These are phyloP conservation scores for Hypoxylon sp. DNA, from an alignment of 2,329 filamentous ascomycete species.

Conservation along the genomic window DNA sequence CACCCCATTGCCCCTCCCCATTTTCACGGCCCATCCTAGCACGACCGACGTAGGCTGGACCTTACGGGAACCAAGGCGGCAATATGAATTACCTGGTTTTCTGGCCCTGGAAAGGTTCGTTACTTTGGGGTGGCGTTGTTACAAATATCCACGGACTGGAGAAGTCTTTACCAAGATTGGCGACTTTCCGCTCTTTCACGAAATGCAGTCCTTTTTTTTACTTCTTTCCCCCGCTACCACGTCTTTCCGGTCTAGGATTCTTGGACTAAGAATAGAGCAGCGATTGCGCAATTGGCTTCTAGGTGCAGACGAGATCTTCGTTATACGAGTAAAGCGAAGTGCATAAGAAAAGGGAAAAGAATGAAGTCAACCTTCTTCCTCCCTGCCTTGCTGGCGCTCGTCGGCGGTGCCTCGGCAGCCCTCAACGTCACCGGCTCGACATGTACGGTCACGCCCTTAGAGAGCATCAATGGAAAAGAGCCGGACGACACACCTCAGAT, in stretches of 20 bases:
- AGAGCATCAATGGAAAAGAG: slow-evolving; percentile 37
- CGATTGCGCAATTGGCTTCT: slow-evolving; percentile 22
- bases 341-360: slow-evolving; percentile 4
- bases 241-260: slow-evolving; percentile 1
- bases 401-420: slow-evolving; percentile 37
- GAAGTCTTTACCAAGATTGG: slow-evolving; percentile 19
- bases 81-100: slow-evolving; percentile 36
- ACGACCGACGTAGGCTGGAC: slow-evolving; percentile 35
- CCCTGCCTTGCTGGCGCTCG: slow-evolving; percentile 29
- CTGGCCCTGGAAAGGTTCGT: slow-evolving; percentile 18
- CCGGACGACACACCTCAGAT: slow-evolving; percentile 66
- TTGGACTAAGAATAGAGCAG: slow-evolving; percentile 16
- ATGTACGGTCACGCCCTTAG: slow-evolving; percentile 50
- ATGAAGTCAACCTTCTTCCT: slow-evolving; percentile 37
- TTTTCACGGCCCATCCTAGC: slow-evolving; percentile 10
- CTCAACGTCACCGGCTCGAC: slow-evolving; percentile 49
- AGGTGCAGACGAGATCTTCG: not conserved
- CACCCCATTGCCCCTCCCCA: slow-evolving; percentile 16
- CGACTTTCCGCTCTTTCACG: slow-evolving; percentile 17
- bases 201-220: slow-evolving; percentile 15
- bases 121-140: slow-evolving; percentile 26
- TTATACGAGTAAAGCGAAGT: not conserved
- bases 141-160: slow-evolving; percentile 12
- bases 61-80: slow-evolving; percentile 24
- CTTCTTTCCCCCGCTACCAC: slow-evolving; percentile 17